Evolutionary conservation across 306 rosid genomes (phyloP).

Genomic region (Gillenia trifoliata): DNA sequence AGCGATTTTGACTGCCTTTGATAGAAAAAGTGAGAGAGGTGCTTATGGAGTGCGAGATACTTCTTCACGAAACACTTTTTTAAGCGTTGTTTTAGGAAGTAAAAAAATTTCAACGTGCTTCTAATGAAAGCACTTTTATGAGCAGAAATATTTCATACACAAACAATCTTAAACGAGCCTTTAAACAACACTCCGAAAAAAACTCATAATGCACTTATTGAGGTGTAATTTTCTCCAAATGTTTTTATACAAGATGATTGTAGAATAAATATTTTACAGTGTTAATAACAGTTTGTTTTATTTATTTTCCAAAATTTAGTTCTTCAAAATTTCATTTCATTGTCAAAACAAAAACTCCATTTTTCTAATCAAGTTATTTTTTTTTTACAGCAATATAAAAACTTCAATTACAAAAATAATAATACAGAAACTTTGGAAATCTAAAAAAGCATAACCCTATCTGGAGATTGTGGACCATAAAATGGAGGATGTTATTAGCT

Average conservation of each 20-base stretch:
- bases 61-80: neutral
- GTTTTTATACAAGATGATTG: no score
- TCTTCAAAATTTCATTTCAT: no score
- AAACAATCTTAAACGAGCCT: neutral
- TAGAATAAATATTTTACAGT: no score
- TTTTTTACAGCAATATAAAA: neutral
- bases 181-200: neutral
- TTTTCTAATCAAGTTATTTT: no score
- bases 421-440: constrained; percentile 12
- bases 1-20: neutral
- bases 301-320: no score
- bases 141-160: fast-evolving
- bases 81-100: no score
- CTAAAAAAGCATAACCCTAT: neutral
- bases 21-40: fast-evolving
- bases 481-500: neutral
- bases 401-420: neutral
- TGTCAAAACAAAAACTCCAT: no score
- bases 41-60: neutral
- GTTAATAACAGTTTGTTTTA: no score
- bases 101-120: neutral
- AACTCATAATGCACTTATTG: no score
- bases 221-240: no score
- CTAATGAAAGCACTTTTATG: neutral
- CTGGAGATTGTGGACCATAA: neutral